Percentiles rank a stretch among this genome's conserved stretches.
Conservation (phyloP, 345 rosid genomes). For the Barbarea vulgaris region DNA sequence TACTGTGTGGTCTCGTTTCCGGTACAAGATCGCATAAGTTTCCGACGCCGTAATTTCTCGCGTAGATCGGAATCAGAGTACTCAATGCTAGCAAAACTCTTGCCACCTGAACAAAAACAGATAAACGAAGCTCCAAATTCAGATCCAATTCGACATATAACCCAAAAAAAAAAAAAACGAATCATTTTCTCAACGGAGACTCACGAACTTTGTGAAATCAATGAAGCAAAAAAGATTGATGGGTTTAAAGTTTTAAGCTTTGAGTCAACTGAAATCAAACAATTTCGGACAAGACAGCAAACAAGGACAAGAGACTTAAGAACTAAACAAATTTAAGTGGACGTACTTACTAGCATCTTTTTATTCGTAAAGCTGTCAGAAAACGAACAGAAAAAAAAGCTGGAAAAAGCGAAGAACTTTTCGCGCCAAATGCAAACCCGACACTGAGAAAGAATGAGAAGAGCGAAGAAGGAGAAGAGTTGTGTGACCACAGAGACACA, state of each 20-base stretch:
- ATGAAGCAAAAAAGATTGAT: background rate
- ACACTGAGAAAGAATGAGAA: slow-evolving; percentile 24
- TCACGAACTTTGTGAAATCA: background rate
- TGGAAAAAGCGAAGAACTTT: slow-evolving; percentile 11
- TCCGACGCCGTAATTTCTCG: slow-evolving; percentile 8
- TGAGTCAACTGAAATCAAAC: background rate
- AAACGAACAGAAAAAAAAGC: slow-evolving; percentile 8
- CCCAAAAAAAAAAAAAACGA: background rate
- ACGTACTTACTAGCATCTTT: slow-evolving; percentile 42
- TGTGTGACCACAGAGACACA: slow-evolving; percentile 18
- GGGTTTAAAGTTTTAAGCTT: background rate
- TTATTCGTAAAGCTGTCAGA: slow-evolving; percentile 20
- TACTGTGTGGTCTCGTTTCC: slow-evolving; percentile 42
- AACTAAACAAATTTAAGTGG: slow-evolving; percentile 1
- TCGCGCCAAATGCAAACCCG: slow-evolving; percentile 31
- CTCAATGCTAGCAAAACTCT: slow-evolving; percentile 32
- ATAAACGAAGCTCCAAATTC: background rate
- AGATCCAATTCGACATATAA: slow-evolving; percentile 8
- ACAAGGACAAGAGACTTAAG: background rate
- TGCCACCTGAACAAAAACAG: slow-evolving; percentile 24
- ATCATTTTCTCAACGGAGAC: background rate
- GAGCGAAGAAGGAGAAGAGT: slow-evolving; percentile 27
- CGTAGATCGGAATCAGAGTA: slow-evolving; percentile 19
- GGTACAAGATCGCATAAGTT: slow-evolving; percentile 34
- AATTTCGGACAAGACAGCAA: slow-evolving; percentile 20